These are phyloP conservation scores for Penicillium sp. DNA, from an alignment of 2,329 filamentous ascomycete species.

Conservation along the genomic window DNA sequence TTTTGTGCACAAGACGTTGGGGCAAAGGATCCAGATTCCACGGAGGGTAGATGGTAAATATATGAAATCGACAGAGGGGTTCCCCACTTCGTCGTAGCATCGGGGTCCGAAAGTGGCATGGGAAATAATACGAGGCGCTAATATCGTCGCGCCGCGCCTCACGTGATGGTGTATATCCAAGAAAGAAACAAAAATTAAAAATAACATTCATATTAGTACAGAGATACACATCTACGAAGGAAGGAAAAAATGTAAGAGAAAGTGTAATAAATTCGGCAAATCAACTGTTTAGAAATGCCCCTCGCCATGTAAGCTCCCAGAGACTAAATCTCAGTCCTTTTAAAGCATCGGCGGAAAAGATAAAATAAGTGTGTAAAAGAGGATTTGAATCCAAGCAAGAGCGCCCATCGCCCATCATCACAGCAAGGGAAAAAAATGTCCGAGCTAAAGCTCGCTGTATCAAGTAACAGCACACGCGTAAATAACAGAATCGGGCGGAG, in stretches of 20 bases:
- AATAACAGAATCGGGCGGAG: background rate
- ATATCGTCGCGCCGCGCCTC: background rate
- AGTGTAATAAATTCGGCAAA: background rate
- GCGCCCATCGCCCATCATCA: constrained; percentile 1
- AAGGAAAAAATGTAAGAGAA: background rate
- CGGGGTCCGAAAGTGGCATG: background rate
- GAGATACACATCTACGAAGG: too few species aligned
- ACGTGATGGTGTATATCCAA: background rate
- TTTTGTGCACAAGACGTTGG: too few species aligned
- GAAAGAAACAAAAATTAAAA: too few species aligned
- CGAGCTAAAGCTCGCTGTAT: background rate
- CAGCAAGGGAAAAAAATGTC: background rate
- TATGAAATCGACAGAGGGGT: too few species aligned
- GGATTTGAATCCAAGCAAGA: background rate
- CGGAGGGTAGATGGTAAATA: too few species aligned
- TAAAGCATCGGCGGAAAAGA: background rate
- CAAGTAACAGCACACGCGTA: background rate
- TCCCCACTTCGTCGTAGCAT: background rate
- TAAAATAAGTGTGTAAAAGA: too few species aligned
- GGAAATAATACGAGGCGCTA: background rate
- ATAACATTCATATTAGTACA: too few species aligned
- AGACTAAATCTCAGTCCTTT: background rate
- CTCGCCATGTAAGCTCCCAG: background rate
- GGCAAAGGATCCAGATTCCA: background rate
- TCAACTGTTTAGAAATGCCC: constrained; percentile 3